phyloP scores from a whole-genome alignment of 495 filamentous ascomycete species.

The Neurospora sp. region DNA sequence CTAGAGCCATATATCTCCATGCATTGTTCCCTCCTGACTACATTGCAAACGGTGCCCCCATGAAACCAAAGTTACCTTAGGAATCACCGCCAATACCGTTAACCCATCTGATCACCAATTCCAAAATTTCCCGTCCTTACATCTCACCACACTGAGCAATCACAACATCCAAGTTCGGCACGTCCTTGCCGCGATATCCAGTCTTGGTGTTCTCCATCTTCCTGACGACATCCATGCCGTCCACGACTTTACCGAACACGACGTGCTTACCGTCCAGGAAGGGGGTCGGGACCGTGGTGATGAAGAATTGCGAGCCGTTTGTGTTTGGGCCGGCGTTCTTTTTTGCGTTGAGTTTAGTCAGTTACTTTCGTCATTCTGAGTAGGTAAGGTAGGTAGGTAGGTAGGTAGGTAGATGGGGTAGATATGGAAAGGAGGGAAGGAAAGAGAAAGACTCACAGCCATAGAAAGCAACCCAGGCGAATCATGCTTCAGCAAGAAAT shows the following conservation, averaged over 20 bases:
- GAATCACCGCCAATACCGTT: background rate
- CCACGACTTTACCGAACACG: slow-evolving; percentile 84
- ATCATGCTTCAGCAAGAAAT: slow-evolving; percentile 73
- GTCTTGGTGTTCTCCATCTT: slow-evolving; percentile 90
- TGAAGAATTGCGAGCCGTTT: slow-evolving; percentile 97
- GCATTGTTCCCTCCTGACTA: background rate
- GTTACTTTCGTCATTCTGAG: background rate
- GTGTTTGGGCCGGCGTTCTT: slow-evolving; percentile 89
- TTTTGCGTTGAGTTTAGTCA: background rate
- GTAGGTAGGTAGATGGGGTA: background rate
- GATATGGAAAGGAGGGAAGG: background rate
- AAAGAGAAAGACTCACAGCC: slow-evolving; percentile 58
- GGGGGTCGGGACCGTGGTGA: slow-evolving; percentile 74
- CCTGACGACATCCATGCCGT: slow-evolving; percentile 74
- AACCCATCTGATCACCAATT: background rate
- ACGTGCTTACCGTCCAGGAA: slow-evolving; percentile 94
- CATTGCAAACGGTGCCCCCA: background rate
- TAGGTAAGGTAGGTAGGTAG: background rate
- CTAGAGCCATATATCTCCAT: background rate
- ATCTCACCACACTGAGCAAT: slow-evolving; percentile 86
- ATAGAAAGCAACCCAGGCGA: slow-evolving; percentile 74
- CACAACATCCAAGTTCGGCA: slow-evolving; percentile 75
- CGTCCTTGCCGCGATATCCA: slow-evolving; percentile 56
- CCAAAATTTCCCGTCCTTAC: slow-evolving; percentile 31
- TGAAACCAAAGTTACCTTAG: too few species aligned